These are phyloP conservation scores for Dendrobium huoshanense DNA, from an alignment of 106 monocot genomes.

Conservation along the genomic window DNA sequence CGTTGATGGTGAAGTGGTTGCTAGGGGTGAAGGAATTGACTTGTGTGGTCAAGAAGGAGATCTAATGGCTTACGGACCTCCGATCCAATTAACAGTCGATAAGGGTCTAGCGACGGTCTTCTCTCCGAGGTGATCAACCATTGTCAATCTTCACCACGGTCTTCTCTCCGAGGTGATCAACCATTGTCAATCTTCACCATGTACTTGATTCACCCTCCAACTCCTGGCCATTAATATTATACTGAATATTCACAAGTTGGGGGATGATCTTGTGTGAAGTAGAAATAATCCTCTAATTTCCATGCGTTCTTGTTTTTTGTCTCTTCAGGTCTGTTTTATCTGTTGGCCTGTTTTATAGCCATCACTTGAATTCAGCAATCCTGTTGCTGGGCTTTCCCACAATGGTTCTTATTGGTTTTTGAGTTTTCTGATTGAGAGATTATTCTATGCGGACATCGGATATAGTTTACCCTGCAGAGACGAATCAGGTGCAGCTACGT, in stretches of 20 bases:
- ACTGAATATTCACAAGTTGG: background rate
- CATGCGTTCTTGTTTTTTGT: background rate
- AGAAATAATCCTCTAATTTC: background rate
- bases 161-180: slow-evolving; percentile 48
- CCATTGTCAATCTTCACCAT: background rate
- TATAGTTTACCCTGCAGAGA: no score
- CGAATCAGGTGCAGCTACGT: no score
- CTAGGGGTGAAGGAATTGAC: slow-evolving; percentile 43
- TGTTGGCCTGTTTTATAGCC: background rate
- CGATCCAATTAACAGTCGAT: slow-evolving; percentile 52
- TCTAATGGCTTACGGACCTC: slow-evolving; percentile 69
- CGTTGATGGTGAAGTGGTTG: slow-evolving; percentile 75
- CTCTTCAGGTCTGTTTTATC: background rate
- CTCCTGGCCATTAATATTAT: background rate
- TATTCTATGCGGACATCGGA: no score
- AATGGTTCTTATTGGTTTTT: no score
- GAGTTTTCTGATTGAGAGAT: no score
- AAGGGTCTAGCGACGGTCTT: slow-evolving; percentile 70
- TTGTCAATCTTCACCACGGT: slow-evolving; percentile 18
- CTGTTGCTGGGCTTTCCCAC: no score
- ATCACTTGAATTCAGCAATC: no score
- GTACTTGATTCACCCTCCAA: background rate
- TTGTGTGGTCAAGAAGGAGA: slow-evolving; percentile 18
- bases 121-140: slow-evolving; percentile 34
- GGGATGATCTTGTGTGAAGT: background rate